Evolutionary conservation across 2,329 filamentous ascomycete genomes (phyloP).

Genomic region (Phyllosticta paracitricarpa): DNA sequence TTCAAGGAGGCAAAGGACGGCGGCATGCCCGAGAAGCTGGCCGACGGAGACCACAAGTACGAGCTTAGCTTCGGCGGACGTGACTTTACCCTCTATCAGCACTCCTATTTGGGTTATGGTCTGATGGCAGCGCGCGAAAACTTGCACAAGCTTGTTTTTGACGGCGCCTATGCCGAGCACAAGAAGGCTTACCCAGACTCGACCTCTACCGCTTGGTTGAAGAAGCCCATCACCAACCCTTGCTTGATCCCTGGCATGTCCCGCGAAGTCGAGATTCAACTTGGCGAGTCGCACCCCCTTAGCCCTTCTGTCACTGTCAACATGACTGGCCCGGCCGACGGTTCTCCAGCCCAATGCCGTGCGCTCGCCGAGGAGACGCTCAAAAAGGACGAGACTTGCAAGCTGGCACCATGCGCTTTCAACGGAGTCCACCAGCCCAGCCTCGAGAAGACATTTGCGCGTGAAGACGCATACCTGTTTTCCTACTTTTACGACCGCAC

Average conservation of each 20-base stretch:
- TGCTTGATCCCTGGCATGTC: slow-evolving; percentile 76
- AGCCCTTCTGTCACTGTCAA: slow-evolving; percentile 60
- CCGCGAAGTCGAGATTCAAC: slow-evolving; percentile 61
- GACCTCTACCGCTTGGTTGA: slow-evolving; percentile 48
- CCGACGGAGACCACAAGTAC: slow-evolving; percentile 93
- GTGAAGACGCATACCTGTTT: slow-evolving; percentile 91
- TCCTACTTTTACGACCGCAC: slow-evolving; percentile 98
- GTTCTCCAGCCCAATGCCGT: slow-evolving; percentile 78
- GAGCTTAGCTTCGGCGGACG: slow-evolving; percentile 80
- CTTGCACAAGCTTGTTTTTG: slow-evolving; percentile 66
- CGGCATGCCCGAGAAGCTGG: slow-evolving; percentile 76
- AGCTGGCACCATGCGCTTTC: slow-evolving; percentile 89
- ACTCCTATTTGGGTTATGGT: slow-evolving; percentile 94
- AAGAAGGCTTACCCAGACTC: slow-evolving; percentile 25
- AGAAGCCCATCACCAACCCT: slow-evolving; percentile 65
- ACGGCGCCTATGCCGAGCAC: slow-evolving; percentile 56
- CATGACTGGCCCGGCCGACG: slow-evolving; percentile 73
- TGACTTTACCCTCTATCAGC: slow-evolving; percentile 89
- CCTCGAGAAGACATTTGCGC: slow-evolving; percentile 80
- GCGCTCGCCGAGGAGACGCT: slow-evolving; percentile 83
- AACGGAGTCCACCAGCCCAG: slow-evolving; percentile 93
- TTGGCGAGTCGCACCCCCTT: slow-evolving; percentile 56
- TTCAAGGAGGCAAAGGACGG: slow-evolving; percentile 64
- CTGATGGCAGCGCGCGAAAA: slow-evolving; percentile 89
- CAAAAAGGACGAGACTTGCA: slow-evolving; percentile 74